Conservation (phyloP, 176 grass and related monocot genomes). For the Avena atlantica region DNA sequence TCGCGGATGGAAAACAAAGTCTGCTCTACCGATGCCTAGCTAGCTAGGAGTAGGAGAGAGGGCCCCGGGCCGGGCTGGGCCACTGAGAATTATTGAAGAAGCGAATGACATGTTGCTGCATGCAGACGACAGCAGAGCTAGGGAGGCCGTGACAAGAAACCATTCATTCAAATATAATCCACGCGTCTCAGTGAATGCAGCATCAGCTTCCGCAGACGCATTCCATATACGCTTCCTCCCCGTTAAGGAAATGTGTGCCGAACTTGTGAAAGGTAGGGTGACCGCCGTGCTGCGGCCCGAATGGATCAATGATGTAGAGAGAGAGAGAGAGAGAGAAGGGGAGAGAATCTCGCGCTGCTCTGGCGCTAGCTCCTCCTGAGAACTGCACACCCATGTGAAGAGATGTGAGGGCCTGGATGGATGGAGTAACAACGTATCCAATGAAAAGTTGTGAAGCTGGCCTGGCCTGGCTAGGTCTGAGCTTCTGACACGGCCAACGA, state of each 20-base stretch:
- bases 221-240: constrained; percentile 39
- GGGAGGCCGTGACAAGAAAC: neutral
- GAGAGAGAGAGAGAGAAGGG: neutral
- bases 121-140: neutral
- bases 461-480: neutral
- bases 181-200: constrained; percentile 23
- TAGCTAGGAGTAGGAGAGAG: constrained; percentile 1
- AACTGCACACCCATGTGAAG: constrained; percentile 49
- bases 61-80: neutral
- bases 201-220: constrained; percentile 13
- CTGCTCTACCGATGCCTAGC: neutral
- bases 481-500: constrained; percentile 34
- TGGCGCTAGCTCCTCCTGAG: constrained; percentile 30
- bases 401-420: constrained; percentile 32
- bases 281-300: neutral
- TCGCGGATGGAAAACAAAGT: neutral
- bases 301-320: constrained; percentile 7
- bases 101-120: neutral
- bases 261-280: constrained; percentile 45
- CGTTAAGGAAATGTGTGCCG: constrained; percentile 26
- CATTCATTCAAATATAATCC: neutral
- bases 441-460: constrained; percentile 32
- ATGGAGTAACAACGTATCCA: neutral
- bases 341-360: neutral
- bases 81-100: constrained; percentile 20